Evolutionary conservation across 1,139 yeast genomes (phyloP).

Genomic region (Scheffersomyces quercinus): DNA sequence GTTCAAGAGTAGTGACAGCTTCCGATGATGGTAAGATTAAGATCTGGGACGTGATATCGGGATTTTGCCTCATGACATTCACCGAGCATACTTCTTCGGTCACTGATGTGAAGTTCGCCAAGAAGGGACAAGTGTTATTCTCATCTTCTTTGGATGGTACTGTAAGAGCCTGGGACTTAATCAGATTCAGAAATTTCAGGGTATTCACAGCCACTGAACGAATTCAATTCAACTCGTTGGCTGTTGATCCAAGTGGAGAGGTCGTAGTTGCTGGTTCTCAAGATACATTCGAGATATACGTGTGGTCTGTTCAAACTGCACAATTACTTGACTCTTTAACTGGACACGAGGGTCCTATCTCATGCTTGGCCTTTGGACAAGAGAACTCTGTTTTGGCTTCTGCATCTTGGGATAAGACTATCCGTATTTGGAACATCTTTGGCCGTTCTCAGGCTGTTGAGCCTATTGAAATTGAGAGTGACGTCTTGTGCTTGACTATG

Average conservation of each 20-base stretch:
- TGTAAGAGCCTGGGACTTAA: conserved; percentile 93
- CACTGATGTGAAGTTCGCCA: conserved; percentile 84
- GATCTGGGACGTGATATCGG: conserved; percentile 93
- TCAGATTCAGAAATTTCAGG: conserved; percentile 90
- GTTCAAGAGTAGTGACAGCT: conserved; percentile 88
- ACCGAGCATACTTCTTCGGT: conserved; percentile 89
- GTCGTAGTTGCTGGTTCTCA: conserved; percentile 93
- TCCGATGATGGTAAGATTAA: conserved; percentile 96
- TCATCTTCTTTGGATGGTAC: conserved; percentile 95
- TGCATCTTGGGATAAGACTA: conserved; percentile 96
- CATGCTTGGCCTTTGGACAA: conserved; percentile 80
- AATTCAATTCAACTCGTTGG: conserved; percentile 82
- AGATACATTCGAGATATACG: conserved; percentile 86
- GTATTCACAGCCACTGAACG: conserved; percentile 91
- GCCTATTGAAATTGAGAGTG: conserved; percentile 83
- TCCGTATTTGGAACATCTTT: conserved; percentile 90
- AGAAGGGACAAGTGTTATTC: conserved; percentile 84
- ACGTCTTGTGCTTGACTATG: conserved; percentile 81
- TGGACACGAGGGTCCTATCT: conserved; percentile 96
- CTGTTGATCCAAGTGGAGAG: conserved; percentile 97
- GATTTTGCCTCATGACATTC: conserved; percentile 90
- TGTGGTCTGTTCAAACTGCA: conserved; percentile 97
- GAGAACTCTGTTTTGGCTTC: conserved; percentile 82
- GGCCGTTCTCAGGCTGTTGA: conserved; percentile 84
- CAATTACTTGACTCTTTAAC: conserved; percentile 82